Evolutionary conservation across 805 yeast species (phyloP).

Genomic region (Starmerella vaccinii): DNA sequence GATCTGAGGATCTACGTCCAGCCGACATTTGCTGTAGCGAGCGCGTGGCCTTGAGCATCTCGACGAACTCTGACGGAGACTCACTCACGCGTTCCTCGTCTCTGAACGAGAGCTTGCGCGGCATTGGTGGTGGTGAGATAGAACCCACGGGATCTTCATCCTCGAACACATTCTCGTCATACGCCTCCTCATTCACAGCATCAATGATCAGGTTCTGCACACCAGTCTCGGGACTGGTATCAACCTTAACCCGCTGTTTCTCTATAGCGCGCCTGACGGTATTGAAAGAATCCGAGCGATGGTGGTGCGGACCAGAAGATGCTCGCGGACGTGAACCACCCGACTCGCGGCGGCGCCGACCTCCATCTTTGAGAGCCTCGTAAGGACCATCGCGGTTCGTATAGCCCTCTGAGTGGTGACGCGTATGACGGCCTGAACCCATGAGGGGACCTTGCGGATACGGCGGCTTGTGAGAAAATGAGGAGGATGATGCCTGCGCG

Average conservation of each 20-base stretch:
- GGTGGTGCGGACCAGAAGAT: background rate
- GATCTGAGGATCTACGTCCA: constrained; percentile 19
- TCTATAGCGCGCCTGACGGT: constrained; percentile 5
- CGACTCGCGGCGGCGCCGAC: constrained; percentile 1
- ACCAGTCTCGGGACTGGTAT: constrained; percentile 3
- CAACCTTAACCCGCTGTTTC: constrained; percentile 5
- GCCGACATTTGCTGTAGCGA: constrained; percentile 34
- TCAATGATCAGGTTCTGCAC: background rate
- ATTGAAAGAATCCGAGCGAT: constrained; percentile 1
- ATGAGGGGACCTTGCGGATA: background rate
- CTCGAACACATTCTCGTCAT: constrained; percentile 21
- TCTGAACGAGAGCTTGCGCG: constrained; percentile 25
- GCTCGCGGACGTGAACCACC: constrained; percentile 3
- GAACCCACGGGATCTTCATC: constrained; percentile 22
- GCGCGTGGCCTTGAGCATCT: constrained; percentile 36
- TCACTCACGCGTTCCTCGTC: constrained; percentile 23
- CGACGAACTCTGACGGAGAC: constrained; percentile 32
- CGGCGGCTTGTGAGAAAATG: background rate
- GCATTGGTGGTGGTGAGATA: constrained; percentile 30
- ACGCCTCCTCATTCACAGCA: constrained; percentile 4
- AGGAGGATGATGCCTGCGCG: background rate
- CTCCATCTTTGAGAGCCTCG: background rate
- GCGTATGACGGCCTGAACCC: background rate
- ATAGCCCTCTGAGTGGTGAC: background rate
- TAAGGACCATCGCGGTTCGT: background rate